Base-by-base conservation (phyloP, 345 rosid species). In the Aethionema arabicum region DNA sequence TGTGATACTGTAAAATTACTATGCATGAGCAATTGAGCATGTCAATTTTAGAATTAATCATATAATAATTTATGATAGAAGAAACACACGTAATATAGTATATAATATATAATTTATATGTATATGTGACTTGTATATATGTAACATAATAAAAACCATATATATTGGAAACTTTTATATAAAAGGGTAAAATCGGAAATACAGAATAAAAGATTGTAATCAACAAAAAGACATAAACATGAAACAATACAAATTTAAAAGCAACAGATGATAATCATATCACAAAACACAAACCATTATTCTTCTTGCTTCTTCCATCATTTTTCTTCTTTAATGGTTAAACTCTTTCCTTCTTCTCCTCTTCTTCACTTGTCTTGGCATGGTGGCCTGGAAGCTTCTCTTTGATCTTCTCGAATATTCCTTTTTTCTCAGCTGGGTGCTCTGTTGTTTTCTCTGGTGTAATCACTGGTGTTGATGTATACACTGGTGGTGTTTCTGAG, bases 341-440 rank as follows among this genome's bases (percentile, higher is more conserved):
- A 57, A 43, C 41, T 59, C 77, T 11, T 50, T 50, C 82, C 38
- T 76, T 76, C 35, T 76, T 80, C 61, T 27, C 72, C 4, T 81
- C 74, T 29, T 71, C 85, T 32, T 68, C 84, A 4, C 67, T 74
- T 4, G 56, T 48, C 78, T 86, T 89, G 58, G 78, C 47, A 61
- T 86, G 90, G 54, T 80, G 68, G 7, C 95, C 91, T 15, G 96
- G 96, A 13, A 89, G 68, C 70, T 86, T 89, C 74, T 83, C 96
- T 77, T 89, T 89, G 69, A 89, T 83, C 79, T 89, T 89, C 78
- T 84, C 96, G 5, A 89, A 4, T 6, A 89, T 11, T 0, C 96
- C 95, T 61, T 83, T 89, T 79, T 88, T 88, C 83, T 82, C 95
- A 6, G 14, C 51, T 36, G 63, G 56, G 6, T 42, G 37, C 31